A percentile compares a stretch with the other conserved stretches of the same genome.
Evolutionary conservation across 345 rosid genomes (phyloP).

Genomic region (Rubroshorea leprosula): DNA sequence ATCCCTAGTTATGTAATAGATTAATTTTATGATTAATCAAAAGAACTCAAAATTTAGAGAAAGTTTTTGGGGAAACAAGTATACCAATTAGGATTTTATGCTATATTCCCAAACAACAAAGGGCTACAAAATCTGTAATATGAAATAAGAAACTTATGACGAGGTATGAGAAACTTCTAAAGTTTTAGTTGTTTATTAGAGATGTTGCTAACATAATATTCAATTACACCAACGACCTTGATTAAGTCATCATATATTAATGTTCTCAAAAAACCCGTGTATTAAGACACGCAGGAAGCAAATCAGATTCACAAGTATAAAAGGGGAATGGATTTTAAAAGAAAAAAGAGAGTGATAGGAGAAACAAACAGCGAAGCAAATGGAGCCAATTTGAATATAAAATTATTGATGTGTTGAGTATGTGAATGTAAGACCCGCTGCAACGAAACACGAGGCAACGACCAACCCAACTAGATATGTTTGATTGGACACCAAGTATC

Average conservation of each 20-base stretch:
- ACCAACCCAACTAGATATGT: slow-evolving; percentile 20
- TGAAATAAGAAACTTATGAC: too few species aligned
- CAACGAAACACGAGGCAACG: slow-evolving; percentile 26
- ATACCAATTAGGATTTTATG: too few species aligned
- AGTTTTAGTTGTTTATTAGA: too few species aligned
- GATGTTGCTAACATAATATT: too few species aligned
- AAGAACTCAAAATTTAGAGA: slow-evolving; percentile 2
- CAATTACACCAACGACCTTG: too few species aligned
- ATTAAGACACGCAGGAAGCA: slow-evolving; percentile 1
- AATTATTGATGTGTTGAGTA: background rate
- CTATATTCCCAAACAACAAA: too few species aligned
- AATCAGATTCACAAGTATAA: background rate
- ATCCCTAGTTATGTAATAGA: background rate
- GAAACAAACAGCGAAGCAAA: background rate
- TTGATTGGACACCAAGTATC: slow-evolving; percentile 13
- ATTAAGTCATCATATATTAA: too few species aligned
- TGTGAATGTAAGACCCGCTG: background rate
- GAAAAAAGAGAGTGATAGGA: background rate
- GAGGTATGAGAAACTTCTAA: too few species aligned
- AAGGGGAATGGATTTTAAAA: background rate
- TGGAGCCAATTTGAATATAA: background rate
- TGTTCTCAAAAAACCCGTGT: too few species aligned
- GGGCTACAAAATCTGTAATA: too few species aligned
- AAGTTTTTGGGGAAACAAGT: too few species aligned
- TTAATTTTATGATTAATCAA: slow-evolving; percentile 9